Conservation (phyloP, 306 rosid species). For the Potentilla sterilis region DNA sequence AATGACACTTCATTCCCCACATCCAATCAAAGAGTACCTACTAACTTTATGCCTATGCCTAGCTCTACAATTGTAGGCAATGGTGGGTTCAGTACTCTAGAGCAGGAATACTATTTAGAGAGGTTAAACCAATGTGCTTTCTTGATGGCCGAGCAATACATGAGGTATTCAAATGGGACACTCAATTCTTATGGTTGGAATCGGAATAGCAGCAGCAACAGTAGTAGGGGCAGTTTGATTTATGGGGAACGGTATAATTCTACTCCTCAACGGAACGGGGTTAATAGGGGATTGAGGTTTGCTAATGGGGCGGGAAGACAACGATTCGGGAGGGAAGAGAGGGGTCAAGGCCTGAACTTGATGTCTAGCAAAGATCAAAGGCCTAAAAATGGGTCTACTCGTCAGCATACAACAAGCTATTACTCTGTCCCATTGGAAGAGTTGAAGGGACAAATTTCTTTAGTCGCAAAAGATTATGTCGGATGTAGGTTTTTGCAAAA, state of each 20-base stretch:
- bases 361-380: neutral
- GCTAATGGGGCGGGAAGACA: neutral
- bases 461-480: slow-evolving; percentile 10
- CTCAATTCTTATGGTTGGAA: no score
- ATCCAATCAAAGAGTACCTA: neutral
- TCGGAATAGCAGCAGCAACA: no score
- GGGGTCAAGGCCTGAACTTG: neutral
- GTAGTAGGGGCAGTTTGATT: no score
- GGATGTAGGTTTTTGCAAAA: slow-evolving; percentile 3
- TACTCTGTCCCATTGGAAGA: slow-evolving; percentile 1
- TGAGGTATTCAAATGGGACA: neutral
- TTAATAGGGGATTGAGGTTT: slow-evolving; percentile 2
- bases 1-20: neutral
- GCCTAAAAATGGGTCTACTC: neutral
- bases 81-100: neutral
- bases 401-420: neutral
- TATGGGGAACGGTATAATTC: no score
- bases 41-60: neutral
- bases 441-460: slow-evolving; percentile 6
- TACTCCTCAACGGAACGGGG: no score
- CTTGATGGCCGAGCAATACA: neutral
- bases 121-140: neutral
- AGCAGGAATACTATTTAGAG: slow-evolving; percentile 6
- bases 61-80: neutral
- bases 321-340: neutral